Evolutionary conservation across 139 green algal genomes (phyloP), one percentile per base, ranked within the genome.

Genomic region (Micractinium conductrix): DNA sequence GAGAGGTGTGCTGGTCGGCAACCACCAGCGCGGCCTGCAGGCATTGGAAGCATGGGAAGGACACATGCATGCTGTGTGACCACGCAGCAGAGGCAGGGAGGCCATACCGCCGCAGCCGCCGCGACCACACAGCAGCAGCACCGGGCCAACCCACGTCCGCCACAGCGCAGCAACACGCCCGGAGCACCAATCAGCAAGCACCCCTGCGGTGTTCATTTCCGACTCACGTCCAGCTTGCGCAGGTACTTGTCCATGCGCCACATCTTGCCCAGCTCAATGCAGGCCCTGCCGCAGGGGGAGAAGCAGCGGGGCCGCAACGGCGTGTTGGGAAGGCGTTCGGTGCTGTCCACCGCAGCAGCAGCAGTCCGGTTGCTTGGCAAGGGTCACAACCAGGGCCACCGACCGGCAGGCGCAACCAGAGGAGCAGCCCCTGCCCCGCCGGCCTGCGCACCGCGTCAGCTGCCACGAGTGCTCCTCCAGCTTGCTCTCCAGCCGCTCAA

Each of bases 201-300:
- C n/a, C n/a, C n/a, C n/a, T n/a, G n/a, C n/a, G n/a, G n/a, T n/a
- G n/a, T n/a, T n/a, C n/a, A n/a, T n/a, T n/a, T n/a, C n/a, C n/a
- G n/a, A n/a, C 81, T 86, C 73, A 93, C 95, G 81, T 98, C 95
- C 35, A 99, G 90, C 55, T 90, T 88, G 10, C 96, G 82, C 38
- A 99, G 85, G 33, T 93, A 98, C 85, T 98, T 98, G 92, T 99
- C 96, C 45, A 94, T 95, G 0, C 96, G 88, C 96, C 96, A 99
- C 65, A 90, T 89, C 85, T 99, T 99, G 43, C 95, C 95, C 37
- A 99, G 86, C 87, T 99, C 96, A 40, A 99, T 96, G 9, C 26
- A 71, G 21, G 58, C 42, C 55, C 76, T 72, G 55, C 43, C 30
- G 37, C 12, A 7, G 9, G 33, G 33, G 35, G 17, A 2, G 40